Evolutionary conservation across 495 filamentous ascomycete genomes (phyloP).

Genomic region (Lasiosphaeris hirsuta): DNA sequence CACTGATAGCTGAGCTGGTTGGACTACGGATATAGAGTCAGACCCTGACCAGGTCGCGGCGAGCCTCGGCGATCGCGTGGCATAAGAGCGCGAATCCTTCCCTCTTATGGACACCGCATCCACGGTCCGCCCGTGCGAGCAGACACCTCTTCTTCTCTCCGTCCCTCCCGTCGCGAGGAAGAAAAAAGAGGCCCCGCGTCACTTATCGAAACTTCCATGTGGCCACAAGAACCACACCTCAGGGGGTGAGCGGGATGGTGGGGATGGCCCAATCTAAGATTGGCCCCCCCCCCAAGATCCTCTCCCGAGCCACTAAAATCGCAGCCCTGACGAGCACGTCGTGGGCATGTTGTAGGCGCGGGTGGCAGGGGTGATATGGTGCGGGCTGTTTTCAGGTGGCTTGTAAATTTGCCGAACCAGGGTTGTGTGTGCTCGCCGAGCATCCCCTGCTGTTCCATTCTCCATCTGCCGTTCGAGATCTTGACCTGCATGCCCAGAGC

Average conservation of each 20-base stretch:
- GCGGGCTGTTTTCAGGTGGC: slow-evolving; percentile 18
- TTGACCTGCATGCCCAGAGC: slow-evolving; percentile 25
- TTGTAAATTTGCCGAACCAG: slow-evolving; percentile 28
- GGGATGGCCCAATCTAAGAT: slow-evolving; percentile 12
- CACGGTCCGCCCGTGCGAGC: slow-evolving; percentile 7
- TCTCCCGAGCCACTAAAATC: slow-evolving; percentile 28
- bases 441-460: slow-evolving; percentile 5
- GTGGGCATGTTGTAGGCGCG: slow-evolving; percentile 10
- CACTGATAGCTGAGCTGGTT: no score
- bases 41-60: no score
- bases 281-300: slow-evolving; percentile 12
- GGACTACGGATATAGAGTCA: no score
- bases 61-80: no score
- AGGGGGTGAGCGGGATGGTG: neutral
- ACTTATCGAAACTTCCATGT: slow-evolving; percentile 27
- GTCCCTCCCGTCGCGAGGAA: slow-evolving; percentile 6
- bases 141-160: slow-evolving; percentile 10
- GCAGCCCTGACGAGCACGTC: slow-evolving; percentile 6
- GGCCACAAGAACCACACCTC: slow-evolving; percentile 26
- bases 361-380: slow-evolving; percentile 7
- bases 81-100: slow-evolving; percentile 22
- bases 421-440: slow-evolving; percentile 8
- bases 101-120: slow-evolving; percentile 13
- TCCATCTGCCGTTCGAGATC: slow-evolving; percentile 14
- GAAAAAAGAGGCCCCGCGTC: slow-evolving; percentile 13